Conservation (phyloP, 345 rosid species). For the Populus euphratica region DNA sequence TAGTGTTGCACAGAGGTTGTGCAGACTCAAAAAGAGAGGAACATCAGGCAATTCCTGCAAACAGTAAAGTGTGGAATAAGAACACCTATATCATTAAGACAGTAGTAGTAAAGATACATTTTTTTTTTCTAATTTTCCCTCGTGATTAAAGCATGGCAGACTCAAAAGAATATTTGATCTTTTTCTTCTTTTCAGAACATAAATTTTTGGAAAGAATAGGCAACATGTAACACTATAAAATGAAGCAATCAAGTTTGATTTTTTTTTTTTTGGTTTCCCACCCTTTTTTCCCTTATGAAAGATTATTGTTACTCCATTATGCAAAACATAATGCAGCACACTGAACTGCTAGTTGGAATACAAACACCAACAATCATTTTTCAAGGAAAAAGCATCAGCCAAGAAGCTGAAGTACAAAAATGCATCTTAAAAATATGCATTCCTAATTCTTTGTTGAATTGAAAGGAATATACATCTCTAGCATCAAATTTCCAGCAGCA, state of each 20-base stretch:
- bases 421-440: not conserved
- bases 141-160: not conserved
- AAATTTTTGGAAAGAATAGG: not conserved
- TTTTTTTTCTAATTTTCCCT: not conserved
- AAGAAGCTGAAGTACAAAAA: not conserved
- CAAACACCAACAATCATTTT: not conserved
- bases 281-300: not conserved
- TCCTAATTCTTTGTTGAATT: not conserved
- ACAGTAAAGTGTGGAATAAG: not conserved
- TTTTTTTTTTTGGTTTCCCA: not conserved
- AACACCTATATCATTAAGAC: not conserved
- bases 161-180: not conserved
- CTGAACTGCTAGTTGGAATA: not conserved
- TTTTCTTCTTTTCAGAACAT: not conserved
- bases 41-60: conserved; percentile 90
- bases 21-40: conserved; percentile 88
- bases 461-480: not conserved
- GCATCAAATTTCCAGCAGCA: not conserved
- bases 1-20: conserved; percentile 87
- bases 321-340: not conserved
- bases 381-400: not conserved
- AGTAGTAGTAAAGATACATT: not conserved
- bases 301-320: not conserved
- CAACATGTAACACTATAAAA: not conserved
- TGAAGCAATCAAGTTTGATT: not conserved